Conservation (phyloP, 1,284 basidiomycete genomes). For the Trametes polyzona region DNA sequence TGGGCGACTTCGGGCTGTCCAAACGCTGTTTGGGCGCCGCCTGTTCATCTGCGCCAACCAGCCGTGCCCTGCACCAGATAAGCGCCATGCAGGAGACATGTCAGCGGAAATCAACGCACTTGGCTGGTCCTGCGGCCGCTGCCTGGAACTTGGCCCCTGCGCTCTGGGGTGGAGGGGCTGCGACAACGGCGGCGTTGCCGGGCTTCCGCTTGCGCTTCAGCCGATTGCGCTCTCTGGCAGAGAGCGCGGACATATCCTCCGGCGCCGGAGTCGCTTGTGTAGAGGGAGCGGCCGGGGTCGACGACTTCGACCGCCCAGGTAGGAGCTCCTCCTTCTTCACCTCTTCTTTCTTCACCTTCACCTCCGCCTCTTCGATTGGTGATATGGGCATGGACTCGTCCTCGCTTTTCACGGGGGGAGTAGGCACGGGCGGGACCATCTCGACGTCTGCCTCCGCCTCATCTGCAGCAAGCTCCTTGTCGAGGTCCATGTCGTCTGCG, state of each 20-base stretch:
- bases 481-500: slow-evolving; percentile 78
- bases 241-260: slow-evolving; percentile 58
- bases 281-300: slow-evolving; percentile 63
- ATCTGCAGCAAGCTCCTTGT: slow-evolving; percentile 75
- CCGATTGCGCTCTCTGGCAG: slow-evolving; percentile 88
- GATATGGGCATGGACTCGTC: slow-evolving; percentile 36
- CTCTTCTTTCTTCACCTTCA: slow-evolving; percentile 26
- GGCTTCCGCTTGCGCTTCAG: slow-evolving; percentile 90
- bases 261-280: slow-evolving; percentile 44
- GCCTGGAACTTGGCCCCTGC: slow-evolving; percentile 59
- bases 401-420: slow-evolving; percentile 40
- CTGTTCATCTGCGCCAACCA: slow-evolving; percentile 60
- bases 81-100: slow-evolving; percentile 4
- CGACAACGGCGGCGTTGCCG: slow-evolving; percentile 79
- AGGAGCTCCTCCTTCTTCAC: slow-evolving; percentile 36
- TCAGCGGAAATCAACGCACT: slow-evolving; percentile 47
- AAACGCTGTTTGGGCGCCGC: slow-evolving; percentile 43
- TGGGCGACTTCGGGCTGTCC: slow-evolving; percentile 56
- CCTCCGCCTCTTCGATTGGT: slow-evolving; percentile 27
- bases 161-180: slow-evolving; percentile 65
- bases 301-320: slow-evolving; percentile 45
- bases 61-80: slow-evolving; percentile 57
- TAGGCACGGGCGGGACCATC: slow-evolving; percentile 37
- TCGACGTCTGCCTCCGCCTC: slow-evolving; percentile 46
- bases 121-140: slow-evolving; percentile 58